Conservation (phyloP, 1,284 basidiomycete species). For the Sutorius eximius region DNA sequence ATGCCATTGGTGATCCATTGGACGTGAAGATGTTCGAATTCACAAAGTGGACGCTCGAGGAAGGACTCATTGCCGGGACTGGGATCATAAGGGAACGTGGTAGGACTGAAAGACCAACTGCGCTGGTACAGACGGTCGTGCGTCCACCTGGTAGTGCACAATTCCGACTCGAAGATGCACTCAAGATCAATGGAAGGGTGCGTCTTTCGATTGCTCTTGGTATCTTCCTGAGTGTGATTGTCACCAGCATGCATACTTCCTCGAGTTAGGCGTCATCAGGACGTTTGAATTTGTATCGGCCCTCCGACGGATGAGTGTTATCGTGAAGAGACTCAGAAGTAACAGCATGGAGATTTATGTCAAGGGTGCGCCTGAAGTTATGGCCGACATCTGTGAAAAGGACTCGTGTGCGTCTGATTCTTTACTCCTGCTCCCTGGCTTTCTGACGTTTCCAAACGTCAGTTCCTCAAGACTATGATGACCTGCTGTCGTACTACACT, state of each 20-base stretch:
- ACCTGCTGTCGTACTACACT: conserved; percentile 96
- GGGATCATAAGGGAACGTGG: conserved; percentile 68
- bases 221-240: conserved; percentile 9
- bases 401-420: conserved; percentile 70
- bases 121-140: conserved; percentile 96
- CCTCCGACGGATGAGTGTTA: conserved; percentile 94
- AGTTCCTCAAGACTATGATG: conserved; percentile 98
- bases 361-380: conserved; percentile 98
- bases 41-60: conserved; percentile 95
- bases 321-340: conserved; percentile 94
- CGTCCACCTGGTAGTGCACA: conserved; percentile 89
- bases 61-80: conserved; percentile 73
- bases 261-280: conserved; percentile 94
- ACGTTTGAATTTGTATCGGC: conserved; percentile 97
- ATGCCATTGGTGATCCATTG: conserved; percentile 92
- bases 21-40: conserved; percentile 99
- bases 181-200: conserved; percentile 79
- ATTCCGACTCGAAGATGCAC: conserved; percentile 90
- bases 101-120: conserved; percentile 73
- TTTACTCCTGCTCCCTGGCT: background rate
- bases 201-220: conserved; percentile 16
- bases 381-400: conserved; percentile 91
- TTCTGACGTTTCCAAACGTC: conserved; percentile 10
- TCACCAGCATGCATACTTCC: conserved; percentile 84
- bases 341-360: conserved; percentile 97